Evolutionary conservation across 352 stramenopile species (phyloP), one percentile per base, ranked within the genome.

Genomic region (Globisporangium nunn): DNA sequence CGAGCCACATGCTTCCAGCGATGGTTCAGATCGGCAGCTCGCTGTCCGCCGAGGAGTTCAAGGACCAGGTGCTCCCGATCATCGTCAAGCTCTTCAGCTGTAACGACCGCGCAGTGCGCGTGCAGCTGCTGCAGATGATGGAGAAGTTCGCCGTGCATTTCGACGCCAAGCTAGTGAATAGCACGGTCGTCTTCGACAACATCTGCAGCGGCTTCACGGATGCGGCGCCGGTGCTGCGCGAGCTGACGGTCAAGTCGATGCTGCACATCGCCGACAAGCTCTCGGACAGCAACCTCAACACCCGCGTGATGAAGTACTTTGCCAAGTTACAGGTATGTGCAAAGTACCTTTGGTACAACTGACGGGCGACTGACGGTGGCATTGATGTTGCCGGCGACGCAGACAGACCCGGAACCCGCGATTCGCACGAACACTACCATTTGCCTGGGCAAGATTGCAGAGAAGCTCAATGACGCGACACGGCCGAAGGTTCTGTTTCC

Each of bases 391-490:
- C 31, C 55, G 29, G 41, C 14, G 47, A 11, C 59, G 17, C 51
- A 94, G 80, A 81, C 78, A 12, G 90, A 97, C 57, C 76, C 86
- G 0, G 88, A 97, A 61, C 85, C 90, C 58, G 88, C 88, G 7
- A 97, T 97, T 57, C 85, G 88, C 48, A 97, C 90, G 30, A 97
- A 97, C 61, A 96, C 90, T 17, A 96, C 91, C 12, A 97, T 97
- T 51, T 97, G 91, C 66, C 56, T 97, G 17, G 87, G 84, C 35
- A 95, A 95, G 47, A 90, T 97, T 55, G 83, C 91, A 17, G 63
- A 61, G 17, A 89, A 96, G 52, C 73, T 97, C 4, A 96, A 90
- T 47, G 80, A 91, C 29, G 56, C 81, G 14, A 96, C 90, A 29
- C 74, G 88, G 15, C 79, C 85, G 7, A 97, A 96, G 59, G 87